Percentiles rank a stretch among this genome's conserved stretches.
Conservation (phyloP, 495 filamentous ascomycete genomes). For the Penicillium pancosmium region DNA sequence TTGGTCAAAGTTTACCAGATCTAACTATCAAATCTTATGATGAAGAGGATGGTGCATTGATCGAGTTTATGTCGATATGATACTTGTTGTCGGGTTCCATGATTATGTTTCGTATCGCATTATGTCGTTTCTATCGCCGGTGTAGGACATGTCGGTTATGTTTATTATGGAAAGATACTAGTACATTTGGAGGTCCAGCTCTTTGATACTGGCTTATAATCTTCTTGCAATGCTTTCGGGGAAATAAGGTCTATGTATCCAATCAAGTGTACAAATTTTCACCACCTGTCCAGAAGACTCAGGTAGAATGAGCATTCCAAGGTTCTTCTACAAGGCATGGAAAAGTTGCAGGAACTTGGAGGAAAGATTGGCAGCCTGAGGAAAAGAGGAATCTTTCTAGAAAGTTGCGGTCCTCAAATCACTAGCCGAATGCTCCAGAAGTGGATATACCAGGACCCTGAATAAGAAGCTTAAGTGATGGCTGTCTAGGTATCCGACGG, state of each 20-base stretch:
- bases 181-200: neutral
- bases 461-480: too few species aligned
- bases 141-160: neutral
- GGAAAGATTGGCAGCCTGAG: too few species aligned
- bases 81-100: constrained; percentile 16
- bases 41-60: constrained; percentile 24
- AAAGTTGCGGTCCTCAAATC: too few species aligned
- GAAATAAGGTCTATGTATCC: neutral
- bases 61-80: constrained; percentile 24
- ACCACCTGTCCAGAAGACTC: too few species aligned
- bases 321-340: too few species aligned
- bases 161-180: neutral
- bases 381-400: too few species aligned
- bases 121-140: constrained; percentile 8
- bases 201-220: neutral
- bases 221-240: neutral
- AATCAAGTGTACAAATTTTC: neutral
- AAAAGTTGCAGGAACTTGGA: too few species aligned
- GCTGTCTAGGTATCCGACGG: neutral
- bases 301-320: too few species aligned
- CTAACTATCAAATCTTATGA: constrained; percentile 9
- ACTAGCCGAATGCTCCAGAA: too few species aligned
- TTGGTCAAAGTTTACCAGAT: neutral
- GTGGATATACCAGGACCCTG: too few species aligned
- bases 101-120: constrained; percentile 14